Conservation (phyloP, 345 rosid species). For the Xanthoceras sorbifolium region DNA sequence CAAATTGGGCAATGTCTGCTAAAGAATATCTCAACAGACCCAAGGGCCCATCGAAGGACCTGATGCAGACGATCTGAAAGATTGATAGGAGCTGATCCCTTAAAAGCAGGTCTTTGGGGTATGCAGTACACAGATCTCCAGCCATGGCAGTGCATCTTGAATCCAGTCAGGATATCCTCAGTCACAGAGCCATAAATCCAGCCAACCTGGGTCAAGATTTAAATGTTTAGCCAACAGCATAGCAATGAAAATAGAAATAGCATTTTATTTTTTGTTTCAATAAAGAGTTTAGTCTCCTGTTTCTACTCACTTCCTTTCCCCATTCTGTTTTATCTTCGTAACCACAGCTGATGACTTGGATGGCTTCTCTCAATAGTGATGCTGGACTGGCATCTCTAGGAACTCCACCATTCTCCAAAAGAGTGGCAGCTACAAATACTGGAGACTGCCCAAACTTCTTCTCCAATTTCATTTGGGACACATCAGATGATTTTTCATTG, state of each 20-base stretch:
- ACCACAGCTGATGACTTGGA: slow-evolving; percentile 97
- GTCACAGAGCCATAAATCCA: slow-evolving; percentile 98
- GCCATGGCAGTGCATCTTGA: slow-evolving; percentile 98
- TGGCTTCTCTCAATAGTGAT: slow-evolving; percentile 81
- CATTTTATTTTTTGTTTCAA: not conserved
- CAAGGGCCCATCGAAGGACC: slow-evolving; percentile 98
- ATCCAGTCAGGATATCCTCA: slow-evolving; percentile 91
- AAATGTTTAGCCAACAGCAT: slow-evolving; percentile 9
- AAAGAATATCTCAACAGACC: slow-evolving; percentile 95
- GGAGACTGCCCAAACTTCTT: slow-evolving; percentile 97
- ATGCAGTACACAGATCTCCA: slow-evolving; percentile 99
- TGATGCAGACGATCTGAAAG: slow-evolving; percentile 94
- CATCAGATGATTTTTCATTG: slow-evolving; percentile 54
- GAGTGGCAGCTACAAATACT: slow-evolving; percentile 75
- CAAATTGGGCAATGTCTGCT: slow-evolving; percentile 96
- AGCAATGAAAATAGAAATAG: slow-evolving; percentile 6
- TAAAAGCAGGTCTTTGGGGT: slow-evolving; percentile 84
- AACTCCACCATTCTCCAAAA: slow-evolving; percentile 78
- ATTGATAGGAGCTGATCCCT: slow-evolving; percentile 95
- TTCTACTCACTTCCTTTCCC: slow-evolving; percentile 89
- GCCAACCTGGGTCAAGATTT: slow-evolving; percentile 58
- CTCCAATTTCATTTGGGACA: slow-evolving; percentile 66
- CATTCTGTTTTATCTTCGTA: slow-evolving; percentile 99
- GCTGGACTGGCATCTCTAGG: slow-evolving; percentile 72
- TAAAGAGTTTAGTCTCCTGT: not conserved